Base-by-base conservation (phyloP, 2,329 filamentous ascomycete genomes). In the Diaporthe sp. region DNA sequence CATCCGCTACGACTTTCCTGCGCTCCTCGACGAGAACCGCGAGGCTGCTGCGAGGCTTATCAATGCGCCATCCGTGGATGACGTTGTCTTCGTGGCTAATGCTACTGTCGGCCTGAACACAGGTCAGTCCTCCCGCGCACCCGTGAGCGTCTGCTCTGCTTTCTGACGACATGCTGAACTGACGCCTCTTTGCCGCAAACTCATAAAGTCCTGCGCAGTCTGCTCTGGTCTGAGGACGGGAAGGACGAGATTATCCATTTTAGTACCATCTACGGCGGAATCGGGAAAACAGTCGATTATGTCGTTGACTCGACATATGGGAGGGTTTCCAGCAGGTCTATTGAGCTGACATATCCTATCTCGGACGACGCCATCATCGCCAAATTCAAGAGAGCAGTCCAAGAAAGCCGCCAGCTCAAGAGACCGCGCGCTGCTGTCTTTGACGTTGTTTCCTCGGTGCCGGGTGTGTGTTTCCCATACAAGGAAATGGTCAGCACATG, bases 191-290 rank as follows among this genome's bases (percentile, higher is more conserved):
- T 52, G 64, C 15, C 28, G 5, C 45, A 52, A 28, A 28, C 38
- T 42, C 30, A n/a, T 35, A 45, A 67, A 67, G 90, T 97, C 7
- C 88, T 98, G n/a, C 91, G 93, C 55, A 96, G 93, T 81, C 83
- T 98, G 2, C 80, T 81, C 1, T 97, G 92, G 88, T 82, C 90
- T 50, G 82, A 86, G 0, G 92, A 93, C 76, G 93, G 95, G 76
- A 90, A 91, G 33, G 96, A 98, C 80, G 91, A 93, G 76, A 93
- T 97, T 76, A 79, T 97, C 58, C 93, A 92, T 82, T 97, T 98
- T 81, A 89, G 89, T 50, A 95, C 94, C 54, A 89, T 95, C 70
- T 98, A 98, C 81, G 92, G 92, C 73, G 92, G 91, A 0, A 95
- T 95, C 80, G 93, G 92, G 73, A 95, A 94, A 80, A 92, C 92